Base-by-base conservation (phyloP, 352 stramenopile genomes). In the Hyaloperonospora arabidopsidis region DNA sequence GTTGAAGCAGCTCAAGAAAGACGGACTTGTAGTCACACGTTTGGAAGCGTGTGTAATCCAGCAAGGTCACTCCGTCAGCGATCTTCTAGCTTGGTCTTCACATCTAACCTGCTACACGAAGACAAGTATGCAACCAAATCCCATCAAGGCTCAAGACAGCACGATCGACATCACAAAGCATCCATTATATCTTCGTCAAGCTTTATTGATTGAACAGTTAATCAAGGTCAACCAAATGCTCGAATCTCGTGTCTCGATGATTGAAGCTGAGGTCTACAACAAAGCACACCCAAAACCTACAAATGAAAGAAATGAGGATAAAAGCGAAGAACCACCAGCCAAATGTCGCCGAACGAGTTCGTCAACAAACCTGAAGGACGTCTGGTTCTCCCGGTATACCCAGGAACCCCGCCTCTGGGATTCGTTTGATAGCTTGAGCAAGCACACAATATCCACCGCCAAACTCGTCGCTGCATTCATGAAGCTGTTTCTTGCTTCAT, bases 331-430 rank as follows among this genome's bases (percentile, higher is more conserved):
- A 29, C 14, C 23, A 46, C 25, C 39, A 35, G 11, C 32, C 14
- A 54, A 47, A 21, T 18, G 45, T 45, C 45, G 28, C 1, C 25
- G 29, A 48, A 61, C 54, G 2, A 13, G n/a, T 44, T 2, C 40
- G 35, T 28, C 22, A 39, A 43, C 35, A 0, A 55, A 15, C 17
- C 21, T 49, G 25, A 47, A 43, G 15, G 47, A 52, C 8, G 47
- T 35, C 10, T 56, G 47, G 54, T 61, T 51, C 39, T 17, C 45
- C 2, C 55, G 46, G 46, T 62, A 62, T 23, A 15, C 48, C n/a
- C 47, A 62, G 6, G 48, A 57, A 19, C 40, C 41, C 3, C 47
- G 48, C 0, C 39, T 57, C 6, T 57, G 55, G 55, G 45, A 13
- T 21, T 49, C 35, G 19, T 29, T 8, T 1, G 45, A 60, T 19